Evolutionary conservation across 495 filamentous ascomycete species (phyloP), one percentile per base, ranked within the genome.

Genomic region (Astrothelium subdiscretum): DNA sequence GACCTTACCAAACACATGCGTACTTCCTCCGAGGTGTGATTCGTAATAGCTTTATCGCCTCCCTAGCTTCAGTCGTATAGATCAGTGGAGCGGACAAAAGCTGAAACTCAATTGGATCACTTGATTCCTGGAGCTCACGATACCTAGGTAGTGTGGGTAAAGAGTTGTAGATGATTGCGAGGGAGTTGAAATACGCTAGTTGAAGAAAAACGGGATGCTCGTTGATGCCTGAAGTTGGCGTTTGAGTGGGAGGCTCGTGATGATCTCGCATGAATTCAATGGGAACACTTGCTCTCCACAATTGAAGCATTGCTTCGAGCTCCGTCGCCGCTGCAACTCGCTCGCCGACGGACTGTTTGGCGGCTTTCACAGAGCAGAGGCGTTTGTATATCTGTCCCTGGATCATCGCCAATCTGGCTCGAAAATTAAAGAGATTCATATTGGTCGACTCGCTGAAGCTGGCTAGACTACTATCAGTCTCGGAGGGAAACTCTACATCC

Each of bases 401-500:
- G 35, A 38, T 38, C 15, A 38, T 38, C 6, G 35, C 35, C 35
- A 38, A 38, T 38, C 35, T 38, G 15, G 35, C 57, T n/a, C 64
- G 64, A 48, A 58, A 32, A 27, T 22, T 31, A 27, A 66, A 59
- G 64, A 62, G 62, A 54, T 66, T 66, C 51, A 62, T 62, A 35
- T 62, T 40, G 31, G 54, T 44, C 52, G 15, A 38, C 6, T 38
- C 35, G 5, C 35, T 15, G 15, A 15, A 15, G 15, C 15, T 15
- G 15, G 35, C 15, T 15, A 15, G 35, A 38, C 35, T 38, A 38
- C 35, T 15, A 38, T 38, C 35, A 38, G 5, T 38, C 15, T 38
- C 35, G 27, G 64, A 62, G 52, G 64, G 64, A 26, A 63, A 31
- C 18, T 66, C 64, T 31, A 63, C 57, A 40, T 66, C 57, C 43